Conservation (phyloP, 345 rosid species). For the Eucalyptus shirleyi region DNA sequence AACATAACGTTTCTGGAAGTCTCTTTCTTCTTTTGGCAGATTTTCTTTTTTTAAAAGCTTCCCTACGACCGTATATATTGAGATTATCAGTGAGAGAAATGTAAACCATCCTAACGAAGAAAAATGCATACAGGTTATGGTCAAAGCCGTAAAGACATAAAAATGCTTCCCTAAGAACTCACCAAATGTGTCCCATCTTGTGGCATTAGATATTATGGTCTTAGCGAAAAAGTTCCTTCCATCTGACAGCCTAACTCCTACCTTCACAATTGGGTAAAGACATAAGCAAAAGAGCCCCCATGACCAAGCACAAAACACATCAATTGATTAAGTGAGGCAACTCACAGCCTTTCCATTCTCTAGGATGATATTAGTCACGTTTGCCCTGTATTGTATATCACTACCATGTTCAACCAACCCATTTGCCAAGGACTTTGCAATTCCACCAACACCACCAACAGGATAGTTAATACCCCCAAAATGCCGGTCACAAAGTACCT, state of each 20-base stretch:
- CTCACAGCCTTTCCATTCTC: slow-evolving; percentile 84
- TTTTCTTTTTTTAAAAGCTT: slow-evolving; percentile 76
- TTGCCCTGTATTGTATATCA: slow-evolving; percentile 79
- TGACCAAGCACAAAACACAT: background rate
- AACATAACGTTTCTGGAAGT: slow-evolving; percentile 75
- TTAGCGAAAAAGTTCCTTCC: slow-evolving; percentile 68
- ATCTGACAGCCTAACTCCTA: slow-evolving; percentile 81
- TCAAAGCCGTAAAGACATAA: background rate
- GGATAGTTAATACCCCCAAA: slow-evolving; percentile 97
- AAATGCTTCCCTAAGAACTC: slow-evolving; percentile 7
- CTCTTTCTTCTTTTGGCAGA: slow-evolving; percentile 86
- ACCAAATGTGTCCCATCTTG: slow-evolving; percentile 99
- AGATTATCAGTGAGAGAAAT: background rate
- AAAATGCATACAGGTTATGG: background rate
- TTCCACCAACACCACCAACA: slow-evolving; percentile 94
- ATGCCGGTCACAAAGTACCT: slow-evolving; percentile 96
- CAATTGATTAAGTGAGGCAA: background rate
- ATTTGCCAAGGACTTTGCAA: slow-evolving; percentile 69
- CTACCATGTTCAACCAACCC: slow-evolving; percentile 76
- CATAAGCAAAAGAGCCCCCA: background rate
- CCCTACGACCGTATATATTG: slow-evolving; percentile 22
- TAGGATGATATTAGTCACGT: slow-evolving; percentile 56
- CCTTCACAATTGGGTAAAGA: slow-evolving; percentile 23
- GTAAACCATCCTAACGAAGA: background rate
- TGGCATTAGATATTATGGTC: slow-evolving; percentile 86